Percentiles rank a stretch among this genome's conserved stretches.
These are phyloP conservation scores for Ricinus communis DNA, from an alignment of 345 rosid genomes.

Conservation along the genomic window DNA sequence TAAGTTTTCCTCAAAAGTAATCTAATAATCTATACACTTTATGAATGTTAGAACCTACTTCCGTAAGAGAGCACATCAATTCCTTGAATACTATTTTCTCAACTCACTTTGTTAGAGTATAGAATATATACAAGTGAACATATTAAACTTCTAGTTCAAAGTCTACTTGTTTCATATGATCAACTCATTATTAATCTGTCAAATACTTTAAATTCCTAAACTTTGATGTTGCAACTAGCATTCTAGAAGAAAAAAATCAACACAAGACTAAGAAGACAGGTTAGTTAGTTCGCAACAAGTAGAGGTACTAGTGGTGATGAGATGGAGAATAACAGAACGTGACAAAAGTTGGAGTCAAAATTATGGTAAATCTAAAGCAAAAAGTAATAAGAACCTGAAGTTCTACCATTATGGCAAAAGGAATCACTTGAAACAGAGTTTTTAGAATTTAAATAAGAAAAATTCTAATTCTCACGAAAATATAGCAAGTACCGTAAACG, in stretches of 20 bases:
- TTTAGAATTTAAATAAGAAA: no score
- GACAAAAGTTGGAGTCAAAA: neutral
- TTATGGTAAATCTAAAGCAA: neutral
- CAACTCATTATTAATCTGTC: neutral
- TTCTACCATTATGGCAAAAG: neutral
- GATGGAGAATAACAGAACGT: constrained; percentile 1
- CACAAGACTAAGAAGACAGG: neutral
- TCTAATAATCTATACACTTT: neutral
- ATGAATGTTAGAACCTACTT: neutral
- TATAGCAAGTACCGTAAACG: neutral
- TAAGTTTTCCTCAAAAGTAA: neutral
- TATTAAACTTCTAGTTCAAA: neutral
- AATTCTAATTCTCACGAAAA: neutral
- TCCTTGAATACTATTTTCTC: neutral
- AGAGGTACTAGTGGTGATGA: neutral
- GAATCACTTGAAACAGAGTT: neutral
- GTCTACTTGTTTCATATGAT: constrained; percentile 1
- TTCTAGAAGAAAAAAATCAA: neutral
- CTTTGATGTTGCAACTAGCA: neutral
- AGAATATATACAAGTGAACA: neutral
- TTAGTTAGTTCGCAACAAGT: neutral
- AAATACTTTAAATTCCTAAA: no score
- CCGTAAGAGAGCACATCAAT: neutral
- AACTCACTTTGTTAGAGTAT: neutral
- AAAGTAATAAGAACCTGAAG: neutral